Evolutionary conservation across 305 asterid species (phyloP).

Genomic region (Solanum aculeatissimum): DNA sequence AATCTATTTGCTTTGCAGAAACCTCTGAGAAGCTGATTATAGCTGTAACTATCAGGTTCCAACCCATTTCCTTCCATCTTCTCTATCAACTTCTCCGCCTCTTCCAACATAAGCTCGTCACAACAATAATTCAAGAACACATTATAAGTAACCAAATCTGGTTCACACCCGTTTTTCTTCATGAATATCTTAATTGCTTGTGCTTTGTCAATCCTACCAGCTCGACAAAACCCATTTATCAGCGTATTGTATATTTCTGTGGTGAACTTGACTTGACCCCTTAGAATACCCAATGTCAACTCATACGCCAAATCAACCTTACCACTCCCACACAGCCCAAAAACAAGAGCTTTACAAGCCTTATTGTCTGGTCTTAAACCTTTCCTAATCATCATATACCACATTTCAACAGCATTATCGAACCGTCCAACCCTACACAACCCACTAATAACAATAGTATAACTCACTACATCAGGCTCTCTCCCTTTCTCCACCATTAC

Average conservation of each 20-base stretch:
- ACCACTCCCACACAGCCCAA: conserved; percentile 60
- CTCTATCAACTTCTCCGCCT: conserved; percentile 59
- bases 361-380: conserved; percentile 53
- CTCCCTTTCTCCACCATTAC: conserved; percentile 64
- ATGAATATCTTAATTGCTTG: conserved; percentile 59
- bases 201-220: conserved; percentile 85
- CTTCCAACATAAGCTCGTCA: conserved; percentile 53
- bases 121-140: conserved; percentile 68
- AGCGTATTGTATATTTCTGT: conserved; percentile 52
- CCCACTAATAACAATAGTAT: conserved; percentile 61
- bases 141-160: conserved; percentile 74
- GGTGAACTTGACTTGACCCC: conserved; percentile 52
- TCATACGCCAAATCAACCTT: conserved; percentile 96
- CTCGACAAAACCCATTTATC: conserved; percentile 69
- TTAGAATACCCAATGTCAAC: conserved; percentile 72
- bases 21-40: conserved; percentile 75
- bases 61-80: conserved; percentile 57
- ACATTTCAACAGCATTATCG: conserved; percentile 55
- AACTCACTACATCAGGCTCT: conserved; percentile 69
- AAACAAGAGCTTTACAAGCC: conserved; percentile 80
- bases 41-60: conserved; percentile 69
- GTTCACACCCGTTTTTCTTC: conserved; percentile 77
- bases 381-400: conserved; percentile 59
- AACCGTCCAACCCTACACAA: conserved; percentile 43
- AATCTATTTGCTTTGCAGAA: conserved; percentile 65